A percentile compares a stretch with the other conserved stretches of the same genome.
These are phyloP conservation scores for Mrakia hoshinonis DNA, from an alignment of 768 basidiomycete species.

Conservation along the genomic window DNA sequence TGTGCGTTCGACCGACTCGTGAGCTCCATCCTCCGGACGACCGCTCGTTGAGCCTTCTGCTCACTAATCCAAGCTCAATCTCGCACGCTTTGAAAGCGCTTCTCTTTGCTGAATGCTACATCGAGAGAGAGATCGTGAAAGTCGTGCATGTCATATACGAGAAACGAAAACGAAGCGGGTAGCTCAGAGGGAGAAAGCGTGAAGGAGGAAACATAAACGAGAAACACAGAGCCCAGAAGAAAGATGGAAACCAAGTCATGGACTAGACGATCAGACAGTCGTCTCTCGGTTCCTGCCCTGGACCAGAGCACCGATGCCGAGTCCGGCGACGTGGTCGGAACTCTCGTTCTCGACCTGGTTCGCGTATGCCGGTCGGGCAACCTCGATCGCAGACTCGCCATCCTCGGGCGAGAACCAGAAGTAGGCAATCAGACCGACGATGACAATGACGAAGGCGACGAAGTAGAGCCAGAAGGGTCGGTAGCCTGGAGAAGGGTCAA, in stretches of 20 bases:
- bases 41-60: no score
- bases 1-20: no score
- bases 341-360: conserved; percentile 8
- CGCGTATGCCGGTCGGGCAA: conserved; percentile 15
- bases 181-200: no score
- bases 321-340: conserved; percentile 6
- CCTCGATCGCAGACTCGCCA: not conserved
- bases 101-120: no score
- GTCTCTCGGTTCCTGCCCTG: not conserved
- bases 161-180: no score
- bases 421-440: conserved; percentile 67
- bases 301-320: conserved; percentile 3
- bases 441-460: conserved; percentile 60
- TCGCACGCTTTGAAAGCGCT: no score
- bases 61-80: no score
- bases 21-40: no score
- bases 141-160: no score
- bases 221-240: not conserved
- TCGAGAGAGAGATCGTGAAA: no score
- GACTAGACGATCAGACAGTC: not conserved
- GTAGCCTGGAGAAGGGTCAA: conserved; percentile 41
- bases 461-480: conserved; percentile 90
- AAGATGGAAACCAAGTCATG: not conserved
- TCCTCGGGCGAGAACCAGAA: conserved; percentile 52
- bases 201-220: not conserved